Conservation (phyloP, 306 rosid genomes). For the Macrotyloma uniflorum region DNA sequence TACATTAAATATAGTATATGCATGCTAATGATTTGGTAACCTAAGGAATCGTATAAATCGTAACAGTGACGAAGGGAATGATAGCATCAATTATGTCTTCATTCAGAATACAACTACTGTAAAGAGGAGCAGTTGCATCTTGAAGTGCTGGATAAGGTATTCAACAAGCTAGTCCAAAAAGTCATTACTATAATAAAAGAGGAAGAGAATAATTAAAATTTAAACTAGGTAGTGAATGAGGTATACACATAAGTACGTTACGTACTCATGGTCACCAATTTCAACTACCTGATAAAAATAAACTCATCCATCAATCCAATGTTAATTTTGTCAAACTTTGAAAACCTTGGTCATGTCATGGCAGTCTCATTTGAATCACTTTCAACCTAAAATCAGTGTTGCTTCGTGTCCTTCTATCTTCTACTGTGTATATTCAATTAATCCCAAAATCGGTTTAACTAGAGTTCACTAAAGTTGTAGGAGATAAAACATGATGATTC, state of each 20-base stretch:
- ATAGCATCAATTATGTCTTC: constrained; percentile 48
- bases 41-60: constrained; percentile 37
- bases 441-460: background rate
- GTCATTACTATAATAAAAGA: background rate
- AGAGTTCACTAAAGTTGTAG: background rate
- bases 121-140: constrained; percentile 54
- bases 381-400: background rate
- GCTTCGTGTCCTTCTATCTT: background rate
- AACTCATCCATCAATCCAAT: background rate
- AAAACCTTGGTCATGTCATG: constrained; percentile 2
- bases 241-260: background rate
- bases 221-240: background rate
- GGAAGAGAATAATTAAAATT: background rate
- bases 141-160: constrained; percentile 42
- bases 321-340: constrained; percentile 18
- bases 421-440: background rate
- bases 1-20: constrained; percentile 1
- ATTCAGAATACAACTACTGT: constrained; percentile 24
- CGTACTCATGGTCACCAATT: constrained; percentile 16
- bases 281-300: constrained; percentile 8
- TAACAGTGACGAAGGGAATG: constrained; percentile 52
- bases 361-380: background rate
- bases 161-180: constrained; percentile 22
- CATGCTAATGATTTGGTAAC: constrained; percentile 48
- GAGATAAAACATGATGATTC: background rate